These are phyloP conservation scores for Taiozyma sp. DNA, from an alignment of 1,139 yeast species.

Conservation along the genomic window DNA sequence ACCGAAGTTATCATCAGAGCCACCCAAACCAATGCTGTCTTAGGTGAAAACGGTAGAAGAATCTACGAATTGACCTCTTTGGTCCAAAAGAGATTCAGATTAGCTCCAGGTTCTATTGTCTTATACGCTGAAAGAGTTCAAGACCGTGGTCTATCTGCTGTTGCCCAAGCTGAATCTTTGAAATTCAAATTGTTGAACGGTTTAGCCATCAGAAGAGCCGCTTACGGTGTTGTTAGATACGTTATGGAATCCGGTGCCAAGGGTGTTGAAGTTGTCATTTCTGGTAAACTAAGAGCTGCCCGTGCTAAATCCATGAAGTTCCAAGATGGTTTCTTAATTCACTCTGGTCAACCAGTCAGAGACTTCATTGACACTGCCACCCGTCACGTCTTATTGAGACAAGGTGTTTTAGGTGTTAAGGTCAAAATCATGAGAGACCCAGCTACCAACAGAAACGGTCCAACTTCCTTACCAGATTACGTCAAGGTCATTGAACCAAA, in stretches of 20 bases:
- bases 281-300: slow-evolving; percentile 99
- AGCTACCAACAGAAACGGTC: slow-evolving; percentile 85
- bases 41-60: slow-evolving; percentile 99
- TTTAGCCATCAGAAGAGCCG: slow-evolving; percentile 99
- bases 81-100: slow-evolving; percentile 98
- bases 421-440: slow-evolving; percentile 99
- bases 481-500: slow-evolving; percentile 94
- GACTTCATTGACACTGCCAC: slow-evolving; percentile 99
- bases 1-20: slow-evolving; percentile 99
- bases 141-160: slow-evolving; percentile 99
- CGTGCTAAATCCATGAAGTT: slow-evolving; percentile 99
- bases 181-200: slow-evolving; percentile 98
- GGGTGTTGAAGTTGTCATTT: slow-evolving; percentile 99
- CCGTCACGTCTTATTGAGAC: slow-evolving; percentile 99
- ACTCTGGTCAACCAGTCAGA: slow-evolving; percentile 99
- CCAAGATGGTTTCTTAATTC: slow-evolving; percentile 99
- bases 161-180: slow-evolving; percentile 99
- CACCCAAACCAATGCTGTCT: slow-evolving; percentile 97
- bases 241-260: slow-evolving; percentile 99
- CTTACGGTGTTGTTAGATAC: slow-evolving; percentile 99
- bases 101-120: slow-evolving; percentile 90
- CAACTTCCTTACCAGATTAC: slow-evolving; percentile 93
- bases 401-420: slow-evolving; percentile 99
- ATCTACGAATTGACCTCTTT: slow-evolving; percentile 97
- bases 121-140: slow-evolving; percentile 99